A percentile compares a stretch with the other conserved stretches of the same genome.
Evolutionary conservation across 805 yeast species (phyloP).

Genomic region (Yarrowia yakushimensis): DNA sequence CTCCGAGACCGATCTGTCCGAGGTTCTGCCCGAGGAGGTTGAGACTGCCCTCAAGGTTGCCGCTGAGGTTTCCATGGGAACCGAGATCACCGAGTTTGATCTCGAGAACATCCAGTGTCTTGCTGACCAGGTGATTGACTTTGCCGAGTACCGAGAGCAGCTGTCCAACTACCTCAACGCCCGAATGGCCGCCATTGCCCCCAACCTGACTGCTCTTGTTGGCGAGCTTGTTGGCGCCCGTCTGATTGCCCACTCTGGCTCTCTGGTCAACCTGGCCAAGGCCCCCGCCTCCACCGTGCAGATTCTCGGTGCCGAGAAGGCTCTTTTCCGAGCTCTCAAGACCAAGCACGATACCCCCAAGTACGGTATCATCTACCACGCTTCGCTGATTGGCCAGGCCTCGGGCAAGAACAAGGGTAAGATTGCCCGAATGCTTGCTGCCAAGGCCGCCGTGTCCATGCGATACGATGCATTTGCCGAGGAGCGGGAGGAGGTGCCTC

Average conservation of each 20-base stretch:
- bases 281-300: conserved; percentile 99
- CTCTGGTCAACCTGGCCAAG: conserved; percentile 90
- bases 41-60: conserved; percentile 55
- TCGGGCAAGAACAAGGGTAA: conserved; percentile 96
- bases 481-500: conserved; percentile 88
- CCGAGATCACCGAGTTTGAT: conserved; percentile 92
- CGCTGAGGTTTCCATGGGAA: conserved; percentile 98
- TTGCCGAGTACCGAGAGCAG: conserved; percentile 84
- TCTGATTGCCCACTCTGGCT: conserved; percentile 97
- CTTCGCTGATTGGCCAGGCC: conserved; percentile 91
- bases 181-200: conserved; percentile 97
- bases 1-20: conserved; percentile 81
- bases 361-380: conserved; percentile 92
- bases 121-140: conserved; percentile 88
- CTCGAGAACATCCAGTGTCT: conserved; percentile 87
- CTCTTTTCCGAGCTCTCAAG: conserved; percentile 91
- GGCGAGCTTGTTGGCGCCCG: conserved; percentile 99
- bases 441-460: conserved; percentile 94
- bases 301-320: conserved; percentile 96
- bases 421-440: conserved; percentile 97
- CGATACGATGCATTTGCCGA: conserved; percentile 97
- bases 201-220: conserved; percentile 91
- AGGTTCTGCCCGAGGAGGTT: conserved; percentile 85
- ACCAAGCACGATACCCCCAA: conserved; percentile 97
- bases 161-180: conserved; percentile 83